Evolutionary conservation across 2,329 filamentous ascomycete species (phyloP), one percentile per base, ranked within the genome.

Genomic region (Capronia americana): DNA sequence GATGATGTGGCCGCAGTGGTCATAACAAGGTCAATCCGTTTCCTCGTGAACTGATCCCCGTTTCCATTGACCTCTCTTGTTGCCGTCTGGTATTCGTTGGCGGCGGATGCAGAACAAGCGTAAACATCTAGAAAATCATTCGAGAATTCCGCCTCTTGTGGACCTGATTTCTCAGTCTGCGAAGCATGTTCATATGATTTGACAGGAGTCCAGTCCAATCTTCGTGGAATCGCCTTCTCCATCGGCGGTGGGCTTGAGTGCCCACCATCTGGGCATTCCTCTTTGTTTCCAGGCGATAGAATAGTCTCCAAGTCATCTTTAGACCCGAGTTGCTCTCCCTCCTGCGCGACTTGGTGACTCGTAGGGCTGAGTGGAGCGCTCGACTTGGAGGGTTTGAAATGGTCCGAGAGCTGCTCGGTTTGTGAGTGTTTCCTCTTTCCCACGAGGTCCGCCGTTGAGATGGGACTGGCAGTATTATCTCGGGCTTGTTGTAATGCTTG

Each of bases 131-230:
- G 26, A 4, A 70, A 44, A 32, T 48, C 20, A 34, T 57, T 59
- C 3, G 62, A 46, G n/a, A 70, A 64, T n/a, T 23, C 24, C 7
- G 14, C 11, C 24, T 26, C 7, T 11, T 53, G 63, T 14, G 32
- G 30, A 24, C 30, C 59, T n/a, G 54, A 48, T 2, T 69, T 46
- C 26, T 44, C 41, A 11, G 48, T 41, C 26, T 34, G 60, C n/a
- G 46, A 65, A 7, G 23, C 23, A 14, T 56, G 30, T 11, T 50
- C 23, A 14, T n/a, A 54, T 26, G 61, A 32, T 55, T 80, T 82
- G 3, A 87, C 84, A 1, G 90, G 90, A 0, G 91, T 93, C 91
- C 90, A 93, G 65, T 88, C 83, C 14, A 79, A 73, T 66, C 87
- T 83, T 66, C 90, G 82, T 54, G 79, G 80, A 28, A 85, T 75